Evolutionary conservation across 2,329 filamentous ascomycete genomes (phyloP).

Genomic region (Paraconiothyrium sp.): DNA sequence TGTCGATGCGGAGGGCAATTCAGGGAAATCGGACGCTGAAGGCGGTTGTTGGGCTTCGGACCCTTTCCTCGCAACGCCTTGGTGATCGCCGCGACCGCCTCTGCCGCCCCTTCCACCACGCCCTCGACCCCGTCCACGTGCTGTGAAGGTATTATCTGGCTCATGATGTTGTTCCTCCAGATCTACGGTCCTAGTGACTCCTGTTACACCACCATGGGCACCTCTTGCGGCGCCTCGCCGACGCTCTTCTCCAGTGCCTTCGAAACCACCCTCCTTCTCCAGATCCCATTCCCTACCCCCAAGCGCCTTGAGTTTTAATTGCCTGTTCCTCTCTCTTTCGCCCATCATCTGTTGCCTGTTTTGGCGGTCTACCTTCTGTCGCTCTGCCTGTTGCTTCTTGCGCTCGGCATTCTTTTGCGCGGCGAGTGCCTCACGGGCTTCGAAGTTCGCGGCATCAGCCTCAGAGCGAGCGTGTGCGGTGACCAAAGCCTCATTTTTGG

Average conservation of each 20-base stretch:
- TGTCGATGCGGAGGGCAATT: constrained; percentile 45
- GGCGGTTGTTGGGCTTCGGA: constrained; percentile 42
- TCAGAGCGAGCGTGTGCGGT: constrained; percentile 72
- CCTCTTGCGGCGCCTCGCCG: constrained; percentile 59
- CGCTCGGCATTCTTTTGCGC: constrained; percentile 58
- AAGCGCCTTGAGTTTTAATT: constrained; percentile 67
- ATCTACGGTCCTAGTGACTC: constrained; percentile 11
- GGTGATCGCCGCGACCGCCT: constrained; percentile 32
- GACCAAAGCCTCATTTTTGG: constrained; percentile 67
- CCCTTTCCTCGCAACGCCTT: constrained; percentile 25
- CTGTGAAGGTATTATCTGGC: constrained; percentile 17
- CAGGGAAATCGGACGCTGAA: constrained; percentile 57
- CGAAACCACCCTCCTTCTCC: constrained; percentile 67
- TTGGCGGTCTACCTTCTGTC: constrained; percentile 57
- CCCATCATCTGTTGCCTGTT: constrained; percentile 69
- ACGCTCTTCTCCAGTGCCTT: constrained; percentile 51
- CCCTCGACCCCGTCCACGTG: constrained; percentile 27
- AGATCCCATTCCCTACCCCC: constrained; percentile 70
- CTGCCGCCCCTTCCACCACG: constrained; percentile 45
- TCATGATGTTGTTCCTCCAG: constrained; percentile 30
- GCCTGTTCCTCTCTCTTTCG: constrained; percentile 69
- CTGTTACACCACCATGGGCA: constrained; percentile 60
- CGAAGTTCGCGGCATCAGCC: constrained; percentile 72
- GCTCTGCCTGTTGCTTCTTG: constrained; percentile 47
- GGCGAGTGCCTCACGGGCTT: constrained; percentile 69